These are phyloP conservation scores for Carnegiea gigantea DNA, from an alignment of 179 eudicot genomes.

Conservation along the genomic window DNA sequence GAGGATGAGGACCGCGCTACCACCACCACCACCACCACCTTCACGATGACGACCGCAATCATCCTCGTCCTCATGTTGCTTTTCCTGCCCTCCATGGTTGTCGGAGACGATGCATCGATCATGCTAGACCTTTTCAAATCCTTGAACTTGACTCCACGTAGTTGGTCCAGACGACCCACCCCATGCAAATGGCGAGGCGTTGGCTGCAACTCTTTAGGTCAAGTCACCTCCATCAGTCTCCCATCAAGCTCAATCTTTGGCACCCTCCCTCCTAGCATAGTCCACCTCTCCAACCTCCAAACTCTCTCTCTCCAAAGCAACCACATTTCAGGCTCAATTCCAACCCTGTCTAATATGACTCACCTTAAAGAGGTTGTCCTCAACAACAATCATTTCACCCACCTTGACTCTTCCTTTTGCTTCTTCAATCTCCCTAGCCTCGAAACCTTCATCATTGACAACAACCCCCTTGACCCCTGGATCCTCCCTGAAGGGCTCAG, in stretches of 20 bases:
- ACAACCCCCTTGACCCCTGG: slow-evolving; percentile 37
- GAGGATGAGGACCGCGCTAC: slow-evolving; percentile 21
- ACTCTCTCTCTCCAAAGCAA: slow-evolving; percentile 54
- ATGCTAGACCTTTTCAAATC: slow-evolving; percentile 45
- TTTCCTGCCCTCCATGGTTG: background rate
- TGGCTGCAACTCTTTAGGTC: slow-evolving; percentile 38
- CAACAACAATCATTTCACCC: slow-evolving; percentile 42
- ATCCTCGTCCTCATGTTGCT: slow-evolving; percentile 10
- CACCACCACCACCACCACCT: background rate
- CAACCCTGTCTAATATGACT: slow-evolving; percentile 40
- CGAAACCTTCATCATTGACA: slow-evolving; percentile 38
- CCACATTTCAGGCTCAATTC: slow-evolving; percentile 51
- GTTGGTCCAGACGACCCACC: slow-evolving; percentile 39
- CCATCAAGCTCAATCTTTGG: slow-evolving; percentile 41
- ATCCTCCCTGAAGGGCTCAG: slow-evolving; percentile 19
- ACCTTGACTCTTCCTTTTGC: slow-evolving; percentile 32
- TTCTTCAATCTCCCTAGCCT: slow-evolving; percentile 48
- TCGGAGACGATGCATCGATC: slow-evolving; percentile 39
- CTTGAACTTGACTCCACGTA: slow-evolving; percentile 37
- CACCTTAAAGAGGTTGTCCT: slow-evolving; percentile 41
- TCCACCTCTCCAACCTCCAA: slow-evolving; percentile 45
- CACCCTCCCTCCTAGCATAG: slow-evolving; percentile 41
- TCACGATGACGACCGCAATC: slow-evolving; percentile 3
- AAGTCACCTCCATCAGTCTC: slow-evolving; percentile 45
- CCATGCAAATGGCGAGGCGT: slow-evolving; percentile 65